Base-by-base conservation (phyloP, 768 basidiomycete genomes). In the Naematelia aurantialba region DNA sequence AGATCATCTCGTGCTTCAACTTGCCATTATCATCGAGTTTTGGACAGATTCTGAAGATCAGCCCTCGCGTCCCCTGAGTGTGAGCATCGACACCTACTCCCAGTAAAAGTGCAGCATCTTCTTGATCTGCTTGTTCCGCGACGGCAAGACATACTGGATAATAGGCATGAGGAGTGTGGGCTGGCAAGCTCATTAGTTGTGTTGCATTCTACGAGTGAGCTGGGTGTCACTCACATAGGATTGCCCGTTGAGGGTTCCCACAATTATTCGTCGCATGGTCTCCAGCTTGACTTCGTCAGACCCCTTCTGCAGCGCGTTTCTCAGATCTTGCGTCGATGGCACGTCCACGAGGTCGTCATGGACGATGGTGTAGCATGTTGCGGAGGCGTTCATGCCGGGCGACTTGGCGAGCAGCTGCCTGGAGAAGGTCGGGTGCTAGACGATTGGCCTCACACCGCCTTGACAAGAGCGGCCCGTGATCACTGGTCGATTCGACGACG, bases 1-100 rank as follows among this genome's bases (percentile, higher is more conserved):
- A 84, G 74, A 97, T 98, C 94, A 98, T 98, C 81, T 99, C 94
- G 79, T 98, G 96, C 83, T 94, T 97, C 66, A 98, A 79, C 80
- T 97, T 98, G 51, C 94, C 94, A 65, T 85, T 87, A 70, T 98
- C 94, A 69, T 98, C 94, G 63, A 93, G 87, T 78, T 97, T 97
- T 8, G 94, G 94, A 79, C 93, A 98, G 21, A 98, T 68, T 88
- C 80, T 98, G 46, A n/a, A n/a, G n/a, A n/a, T n/a, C n/a, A n/a
- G n/a, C n/a, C n/a, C n/a, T 19, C 14, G 19, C 17, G 22, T 26
- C 45, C 50, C 29, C n/a, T 42, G 10, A 17, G 3, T 1, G 29
- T 17, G 8, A 3, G 3, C 44, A 27, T 45, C 22, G 13, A 3
- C 26, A 73, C 77, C 71, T 53, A 75, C 76, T 78, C 76, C 77